Conservation (phyloP, 352 stramenopile species). For the Pythium plurisporium region DNA sequence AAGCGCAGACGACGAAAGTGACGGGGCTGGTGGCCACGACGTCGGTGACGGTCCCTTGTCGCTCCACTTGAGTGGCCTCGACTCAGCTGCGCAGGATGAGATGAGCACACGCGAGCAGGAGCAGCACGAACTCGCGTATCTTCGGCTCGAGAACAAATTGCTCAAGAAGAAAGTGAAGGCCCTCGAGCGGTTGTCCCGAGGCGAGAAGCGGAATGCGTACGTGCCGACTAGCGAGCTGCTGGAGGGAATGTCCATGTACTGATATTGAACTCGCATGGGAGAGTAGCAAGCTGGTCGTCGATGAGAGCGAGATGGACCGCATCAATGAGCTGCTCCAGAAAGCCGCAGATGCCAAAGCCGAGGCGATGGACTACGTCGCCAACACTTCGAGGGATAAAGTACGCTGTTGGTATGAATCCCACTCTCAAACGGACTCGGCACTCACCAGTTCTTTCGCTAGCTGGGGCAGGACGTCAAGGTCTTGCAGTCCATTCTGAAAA, state of each 20-base stretch:
- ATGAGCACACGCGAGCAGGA: conserved; percentile 15
- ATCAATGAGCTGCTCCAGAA: conserved; percentile 77
- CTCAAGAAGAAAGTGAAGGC: conserved; percentile 71
- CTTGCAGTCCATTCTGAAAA: conserved; percentile 71
- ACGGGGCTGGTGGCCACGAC: conserved; percentile 4
- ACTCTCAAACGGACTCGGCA: too few species aligned
- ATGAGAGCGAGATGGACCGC: conserved; percentile 57
- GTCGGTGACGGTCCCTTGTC: conserved; percentile 4
- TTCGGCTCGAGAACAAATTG: conserved; percentile 61
- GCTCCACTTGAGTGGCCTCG: conserved; percentile 7
- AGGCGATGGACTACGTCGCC: conserved; percentile 65
- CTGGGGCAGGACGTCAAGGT: conserved; percentile 69
- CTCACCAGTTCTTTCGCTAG: too few species aligned
- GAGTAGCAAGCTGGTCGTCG: conserved; percentile 47
- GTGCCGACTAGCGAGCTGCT: too few species aligned
- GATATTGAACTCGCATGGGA: not conserved
- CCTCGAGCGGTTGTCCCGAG: conserved; percentile 40
- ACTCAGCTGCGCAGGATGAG: not conserved
- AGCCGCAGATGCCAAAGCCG: conserved; percentile 68
- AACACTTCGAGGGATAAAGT: conserved; percentile 79
- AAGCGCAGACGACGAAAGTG: not conserved
- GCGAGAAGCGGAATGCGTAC: conserved; percentile 40
- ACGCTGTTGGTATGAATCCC: too few species aligned
- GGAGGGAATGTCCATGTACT: not conserved
- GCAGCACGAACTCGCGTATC: conserved; percentile 39